phyloP scores from a whole-genome alignment of 805 yeast species.

The Schizosaccharomyces japonicus region DNA sequence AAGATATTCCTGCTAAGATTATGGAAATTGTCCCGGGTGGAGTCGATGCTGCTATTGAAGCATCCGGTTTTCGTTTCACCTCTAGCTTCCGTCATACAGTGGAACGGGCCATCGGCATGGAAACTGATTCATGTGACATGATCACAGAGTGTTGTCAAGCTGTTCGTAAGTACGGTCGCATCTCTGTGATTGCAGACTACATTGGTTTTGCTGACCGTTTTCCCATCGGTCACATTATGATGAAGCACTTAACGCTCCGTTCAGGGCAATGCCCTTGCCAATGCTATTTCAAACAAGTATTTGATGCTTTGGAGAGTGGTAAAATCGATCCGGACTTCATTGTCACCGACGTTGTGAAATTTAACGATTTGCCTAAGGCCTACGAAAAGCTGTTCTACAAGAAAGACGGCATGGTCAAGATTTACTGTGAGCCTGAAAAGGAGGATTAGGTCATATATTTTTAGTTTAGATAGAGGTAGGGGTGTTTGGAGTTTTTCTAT shows the following conservation, averaged over 20 bases:
- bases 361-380: background rate
- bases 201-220: conserved; percentile 9
- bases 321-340: background rate
- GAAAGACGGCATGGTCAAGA: background rate
- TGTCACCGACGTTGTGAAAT: background rate
- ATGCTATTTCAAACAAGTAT: background rate
- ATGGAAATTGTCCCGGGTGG: conserved; percentile 7
- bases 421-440: background rate
- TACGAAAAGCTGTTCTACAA: background rate
- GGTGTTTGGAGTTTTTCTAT: no score
- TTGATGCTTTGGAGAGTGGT: background rate
- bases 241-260: conserved; percentile 1
- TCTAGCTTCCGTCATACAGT: conserved; percentile 3
- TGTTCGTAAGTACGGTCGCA: conserved; percentile 10
- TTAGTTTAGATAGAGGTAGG: no score
- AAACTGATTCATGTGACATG: conserved; percentile 8
- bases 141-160: conserved; percentile 8
- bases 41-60: conserved; percentile 10
- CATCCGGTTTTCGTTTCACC: conserved; percentile 7
- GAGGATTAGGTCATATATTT: no score
- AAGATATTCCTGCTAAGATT: conserved; percentile 1
- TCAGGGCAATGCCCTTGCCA: conserved; percentile 4
- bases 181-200: conserved; percentile 7
- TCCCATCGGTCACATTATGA: conserved; percentile 7
- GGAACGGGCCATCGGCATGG: conserved; percentile 6